Evolutionary conservation across 1,139 yeast species (phyloP).

Genomic region (Debaryomycetaceae sp.): DNA sequence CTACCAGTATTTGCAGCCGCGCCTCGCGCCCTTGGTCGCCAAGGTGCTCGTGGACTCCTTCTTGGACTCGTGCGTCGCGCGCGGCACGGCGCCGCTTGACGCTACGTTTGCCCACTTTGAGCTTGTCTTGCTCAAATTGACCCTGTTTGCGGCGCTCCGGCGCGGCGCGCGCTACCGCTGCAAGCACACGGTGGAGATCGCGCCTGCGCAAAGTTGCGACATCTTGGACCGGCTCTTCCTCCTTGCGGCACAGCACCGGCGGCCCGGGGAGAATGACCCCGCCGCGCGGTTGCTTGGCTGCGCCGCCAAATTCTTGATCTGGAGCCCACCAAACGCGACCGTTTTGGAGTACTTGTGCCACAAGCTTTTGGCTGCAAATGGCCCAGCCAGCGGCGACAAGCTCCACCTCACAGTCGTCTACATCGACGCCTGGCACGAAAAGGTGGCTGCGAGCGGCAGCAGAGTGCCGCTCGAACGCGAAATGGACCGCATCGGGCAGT

Average conservation of each 20-base stretch:
- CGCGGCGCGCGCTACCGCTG: not conserved
- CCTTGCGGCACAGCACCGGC: constrained; percentile 4
- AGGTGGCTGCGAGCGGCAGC: too few species aligned
- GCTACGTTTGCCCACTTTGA: not conserved
- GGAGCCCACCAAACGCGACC: not conserved
- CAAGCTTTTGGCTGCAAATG: constrained; percentile 7
- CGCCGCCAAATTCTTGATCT: too few species aligned
- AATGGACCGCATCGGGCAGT: too few species aligned
- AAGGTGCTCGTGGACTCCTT: constrained; percentile 1
- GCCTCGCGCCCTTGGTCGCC: not conserved
- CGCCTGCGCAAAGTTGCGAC: not conserved
- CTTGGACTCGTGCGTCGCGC: not conserved
- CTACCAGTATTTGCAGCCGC: not conserved
- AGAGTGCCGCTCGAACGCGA: too few species aligned
- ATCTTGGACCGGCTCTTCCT: constrained; percentile 5
- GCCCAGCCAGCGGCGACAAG: not conserved
- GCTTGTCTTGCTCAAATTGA: not conserved
- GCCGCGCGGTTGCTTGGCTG: not conserved
- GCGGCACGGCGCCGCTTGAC: too few species aligned
- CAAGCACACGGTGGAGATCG: not conserved
- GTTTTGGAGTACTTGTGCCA: constrained; percentile 1
- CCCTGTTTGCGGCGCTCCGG: not conserved
- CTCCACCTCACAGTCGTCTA: not conserved
- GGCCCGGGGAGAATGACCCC: not conserved
- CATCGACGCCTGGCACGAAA: constrained; percentile 2